Base-by-base conservation (phyloP, 2,329 filamentous ascomycete genomes). In the Trichoderma harzianum region DNA sequence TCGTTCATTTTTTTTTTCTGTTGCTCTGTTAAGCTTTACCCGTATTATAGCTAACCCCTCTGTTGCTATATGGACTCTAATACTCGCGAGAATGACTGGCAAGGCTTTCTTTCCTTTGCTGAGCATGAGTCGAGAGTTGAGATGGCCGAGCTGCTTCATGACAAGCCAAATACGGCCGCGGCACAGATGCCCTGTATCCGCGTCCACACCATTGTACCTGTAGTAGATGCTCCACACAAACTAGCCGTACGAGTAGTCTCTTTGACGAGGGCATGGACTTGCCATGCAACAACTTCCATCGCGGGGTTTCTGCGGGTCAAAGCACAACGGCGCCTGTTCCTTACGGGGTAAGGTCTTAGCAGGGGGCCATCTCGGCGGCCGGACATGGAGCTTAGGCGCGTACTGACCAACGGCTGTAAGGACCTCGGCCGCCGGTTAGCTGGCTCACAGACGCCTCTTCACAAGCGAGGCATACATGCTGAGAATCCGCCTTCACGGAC, bases 401-500 rank as follows among this genome's bases (percentile, higher is more conserved):
- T 57, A 67, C 75, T 73, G 68, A 64, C 72, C 76, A 77, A 77
- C 75, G 77, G 76, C 76, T 75, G 73, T 77, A 78, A 77, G 73
- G 69, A 72, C 72, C 72, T 78, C 76, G 78, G 79, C 77, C 78
- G 78, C 78, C 78, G 78, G 75, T 66, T 47, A 12, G 28, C 28
- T 60, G 66, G 66, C 51, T 47, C 30, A 60, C 26, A 69, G 55
- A 51, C 21, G 36, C 26, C 55, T 61, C 28, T 61, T 61, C 63
- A 26, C 39, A 66, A 66, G 53, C 43, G 68, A 70, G 30, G 51
- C 26, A 18, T 65, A 43, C 36, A 26, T 51, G 26, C 24, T 64
- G 53, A 28, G 10, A 43, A 21, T 26, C 26, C 21, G 26, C 18
- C 66, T 47, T 32, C 7, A n/a, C 16, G n/a, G 36, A 21, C 55